phyloP scores from a whole-genome alignment of 2,329 filamentous ascomycete species.

The Claviceps sp. region DNA sequence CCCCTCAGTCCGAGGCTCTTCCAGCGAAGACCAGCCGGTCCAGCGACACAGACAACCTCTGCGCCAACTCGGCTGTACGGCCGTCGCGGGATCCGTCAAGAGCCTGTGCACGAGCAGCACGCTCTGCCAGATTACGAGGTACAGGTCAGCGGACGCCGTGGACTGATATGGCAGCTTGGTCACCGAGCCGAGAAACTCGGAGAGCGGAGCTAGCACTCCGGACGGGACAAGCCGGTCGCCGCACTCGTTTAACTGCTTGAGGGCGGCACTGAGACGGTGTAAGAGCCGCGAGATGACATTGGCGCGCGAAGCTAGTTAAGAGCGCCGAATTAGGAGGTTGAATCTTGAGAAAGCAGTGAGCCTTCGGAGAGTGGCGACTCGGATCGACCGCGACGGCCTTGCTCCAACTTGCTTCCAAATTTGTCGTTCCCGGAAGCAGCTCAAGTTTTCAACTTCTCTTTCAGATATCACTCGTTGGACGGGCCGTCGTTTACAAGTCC shows the following conservation, averaged over 20 bases:
- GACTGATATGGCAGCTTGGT: constrained; percentile 7
- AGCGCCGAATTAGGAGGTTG: constrained; percentile 39
- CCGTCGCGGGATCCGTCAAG: constrained; percentile 33
- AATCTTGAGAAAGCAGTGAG: constrained; percentile 46
- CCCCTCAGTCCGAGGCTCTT: constrained; percentile 61
- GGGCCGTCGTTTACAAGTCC: too few relatives aligned
- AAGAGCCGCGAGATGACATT: constrained; percentile 63
- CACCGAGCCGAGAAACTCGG: constrained; percentile 4
- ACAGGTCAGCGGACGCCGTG: constrained; percentile 19
- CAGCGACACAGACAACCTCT: constrained; percentile 55
- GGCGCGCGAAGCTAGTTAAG: constrained; percentile 54
- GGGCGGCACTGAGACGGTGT: constrained; percentile 46
- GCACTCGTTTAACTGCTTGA: constrained; percentile 55
- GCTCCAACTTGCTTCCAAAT: constrained; percentile 22
- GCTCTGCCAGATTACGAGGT: constrained; percentile 33
- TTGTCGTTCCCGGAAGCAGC: too few relatives aligned
- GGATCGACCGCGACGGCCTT: constrained; percentile 30
- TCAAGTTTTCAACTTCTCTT: too few relatives aligned
- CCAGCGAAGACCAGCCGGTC: constrained; percentile 76
- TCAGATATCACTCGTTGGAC: too few relatives aligned
- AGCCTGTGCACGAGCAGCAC: constrained; percentile 38
- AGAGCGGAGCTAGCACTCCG: constrained; percentile 21
- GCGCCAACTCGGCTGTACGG: constrained; percentile 44
- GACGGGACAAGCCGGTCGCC: constrained; percentile 29
- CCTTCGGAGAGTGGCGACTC: constrained; percentile 35